These are phyloP conservation scores for Triglochin maritima DNA, from an alignment of 106 monocot species.

Conservation along the genomic window DNA sequence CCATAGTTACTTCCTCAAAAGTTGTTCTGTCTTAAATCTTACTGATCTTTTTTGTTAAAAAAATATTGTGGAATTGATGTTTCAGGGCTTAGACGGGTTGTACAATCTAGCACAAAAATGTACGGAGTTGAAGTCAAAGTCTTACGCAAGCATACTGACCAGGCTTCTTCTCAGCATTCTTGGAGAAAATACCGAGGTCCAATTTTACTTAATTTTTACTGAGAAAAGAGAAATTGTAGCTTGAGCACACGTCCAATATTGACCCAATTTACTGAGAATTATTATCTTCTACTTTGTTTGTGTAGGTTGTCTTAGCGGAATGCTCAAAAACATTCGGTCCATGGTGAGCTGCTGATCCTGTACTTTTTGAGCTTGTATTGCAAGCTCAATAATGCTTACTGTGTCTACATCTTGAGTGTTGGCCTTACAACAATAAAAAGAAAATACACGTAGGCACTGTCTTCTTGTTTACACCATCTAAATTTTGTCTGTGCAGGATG, in stretches of 20 bases:
- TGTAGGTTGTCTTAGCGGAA: slow-evolving; percentile 84
- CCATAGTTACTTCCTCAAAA: too few relatives aligned
- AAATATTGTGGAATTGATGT: neutral
- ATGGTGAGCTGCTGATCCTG: slow-evolving; percentile 46
- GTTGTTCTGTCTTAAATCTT: too few relatives aligned
- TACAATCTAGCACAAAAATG: slow-evolving; percentile 70
- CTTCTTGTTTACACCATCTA: slow-evolving; percentile 2
- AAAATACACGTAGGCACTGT: neutral
- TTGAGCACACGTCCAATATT: too few relatives aligned
- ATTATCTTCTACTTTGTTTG: neutral
- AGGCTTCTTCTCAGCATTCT: slow-evolving; percentile 64
- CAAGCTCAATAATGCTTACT: neutral
- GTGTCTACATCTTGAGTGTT: too few relatives aligned
- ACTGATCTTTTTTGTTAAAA: too few relatives aligned
- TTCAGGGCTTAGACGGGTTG: slow-evolving; percentile 83
- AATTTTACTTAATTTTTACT: too few relatives aligned
- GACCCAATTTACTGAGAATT: too few relatives aligned
- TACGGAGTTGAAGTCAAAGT: slow-evolving; percentile 52
- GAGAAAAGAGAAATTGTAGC: too few relatives aligned
- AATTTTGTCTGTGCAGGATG: slow-evolving; percentile 45
- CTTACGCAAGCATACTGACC: slow-evolving; percentile 36
- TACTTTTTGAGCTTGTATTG: neutral
- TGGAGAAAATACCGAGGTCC: slow-evolving; percentile 76
- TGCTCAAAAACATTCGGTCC: slow-evolving; percentile 82
- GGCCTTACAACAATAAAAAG: neutral